phyloP scores from a whole-genome alignment of 805 yeast species.

The Saturnispora gosingensis region DNA sequence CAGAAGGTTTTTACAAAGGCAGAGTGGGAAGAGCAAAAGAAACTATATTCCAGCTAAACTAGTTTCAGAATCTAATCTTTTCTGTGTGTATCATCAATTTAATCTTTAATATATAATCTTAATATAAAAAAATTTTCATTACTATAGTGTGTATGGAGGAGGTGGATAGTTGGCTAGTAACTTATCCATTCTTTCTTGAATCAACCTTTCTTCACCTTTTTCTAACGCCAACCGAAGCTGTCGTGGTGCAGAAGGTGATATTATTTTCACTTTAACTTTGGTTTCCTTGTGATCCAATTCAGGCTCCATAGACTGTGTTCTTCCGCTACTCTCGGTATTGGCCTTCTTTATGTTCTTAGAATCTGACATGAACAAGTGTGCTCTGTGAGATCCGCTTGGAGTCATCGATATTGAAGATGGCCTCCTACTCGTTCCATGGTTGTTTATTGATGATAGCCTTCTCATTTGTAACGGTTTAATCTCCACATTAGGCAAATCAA shows the following conservation, averaged over 20 bases:
- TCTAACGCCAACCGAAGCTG: not conserved
- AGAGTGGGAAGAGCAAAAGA: slow-evolving; percentile 61
- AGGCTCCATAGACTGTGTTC: not conserved
- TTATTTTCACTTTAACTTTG: not conserved
- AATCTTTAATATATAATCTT: not conserved
- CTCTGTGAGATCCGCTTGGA: not conserved
- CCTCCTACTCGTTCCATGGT: not conserved
- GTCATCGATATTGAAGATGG: not conserved
- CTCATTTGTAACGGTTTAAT: not conserved
- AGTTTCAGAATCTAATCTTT: not conserved
- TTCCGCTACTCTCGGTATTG: not conserved
- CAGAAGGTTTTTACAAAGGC: slow-evolving; percentile 81
- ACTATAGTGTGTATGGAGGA: not conserved
- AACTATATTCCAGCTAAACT: slow-evolving; percentile 13
- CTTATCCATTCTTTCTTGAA: not conserved
- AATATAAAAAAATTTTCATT: not conserved
- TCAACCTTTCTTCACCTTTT: not conserved
- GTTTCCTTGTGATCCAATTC: not conserved
- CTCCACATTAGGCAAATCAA: not conserved
- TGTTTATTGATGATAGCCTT: not conserved
- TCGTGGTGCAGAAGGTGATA: not conserved
- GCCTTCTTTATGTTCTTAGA: not conserved
- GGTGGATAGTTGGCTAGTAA: not conserved
- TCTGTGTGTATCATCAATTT: not conserved
- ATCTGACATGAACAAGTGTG: not conserved